These are phyloP conservation scores for Hericium coralloides DNA, from an alignment of 768 basidiomycete species.

Conservation along the genomic window DNA sequence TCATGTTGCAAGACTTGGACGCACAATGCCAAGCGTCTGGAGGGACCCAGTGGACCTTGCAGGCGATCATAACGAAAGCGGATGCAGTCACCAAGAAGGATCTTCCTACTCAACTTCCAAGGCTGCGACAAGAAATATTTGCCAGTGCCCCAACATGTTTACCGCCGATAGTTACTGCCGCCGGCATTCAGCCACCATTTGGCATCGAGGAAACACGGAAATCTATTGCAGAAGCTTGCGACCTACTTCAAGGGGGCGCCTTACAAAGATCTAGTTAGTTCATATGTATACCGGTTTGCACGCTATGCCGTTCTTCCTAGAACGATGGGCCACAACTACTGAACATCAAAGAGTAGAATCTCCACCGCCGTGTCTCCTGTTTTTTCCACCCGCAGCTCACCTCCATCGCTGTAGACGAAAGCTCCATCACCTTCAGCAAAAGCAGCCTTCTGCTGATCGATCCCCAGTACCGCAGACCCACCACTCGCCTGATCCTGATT, in stretches of 20 bases:
- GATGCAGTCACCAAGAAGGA: slow-evolving; percentile 38
- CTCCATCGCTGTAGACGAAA: slow-evolving; percentile 11
- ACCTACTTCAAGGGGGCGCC: slow-evolving; percentile 19
- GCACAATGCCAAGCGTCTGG: slow-evolving; percentile 27
- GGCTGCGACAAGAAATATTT: slow-evolving; percentile 44
- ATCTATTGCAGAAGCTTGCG: slow-evolving; percentile 51
- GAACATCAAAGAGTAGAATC: background rate
- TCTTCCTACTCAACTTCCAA: slow-evolving; percentile 27
- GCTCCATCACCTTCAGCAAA: background rate
- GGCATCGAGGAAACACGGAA: slow-evolving; percentile 49
- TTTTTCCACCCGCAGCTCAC: background rate
- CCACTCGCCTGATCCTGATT: background rate
- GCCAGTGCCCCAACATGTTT: slow-evolving; percentile 50
- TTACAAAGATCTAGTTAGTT: too few relatives aligned
- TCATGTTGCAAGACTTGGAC: slow-evolving; percentile 52
- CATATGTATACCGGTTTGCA: background rate
- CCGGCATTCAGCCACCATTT: slow-evolving; percentile 38
- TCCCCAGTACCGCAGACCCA: background rate
- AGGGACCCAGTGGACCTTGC: slow-evolving; percentile 45
- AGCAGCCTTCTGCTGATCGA: background rate
- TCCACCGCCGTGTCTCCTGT: background rate
- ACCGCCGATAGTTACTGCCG: slow-evolving; percentile 46
- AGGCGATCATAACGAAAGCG: slow-evolving; percentile 65
- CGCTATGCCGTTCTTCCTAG: background rate
- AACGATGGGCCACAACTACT: background rate